Evolutionary conservation across 768 basidiomycete species (phyloP).

Genomic region (Leccinum rimulosum): DNA sequence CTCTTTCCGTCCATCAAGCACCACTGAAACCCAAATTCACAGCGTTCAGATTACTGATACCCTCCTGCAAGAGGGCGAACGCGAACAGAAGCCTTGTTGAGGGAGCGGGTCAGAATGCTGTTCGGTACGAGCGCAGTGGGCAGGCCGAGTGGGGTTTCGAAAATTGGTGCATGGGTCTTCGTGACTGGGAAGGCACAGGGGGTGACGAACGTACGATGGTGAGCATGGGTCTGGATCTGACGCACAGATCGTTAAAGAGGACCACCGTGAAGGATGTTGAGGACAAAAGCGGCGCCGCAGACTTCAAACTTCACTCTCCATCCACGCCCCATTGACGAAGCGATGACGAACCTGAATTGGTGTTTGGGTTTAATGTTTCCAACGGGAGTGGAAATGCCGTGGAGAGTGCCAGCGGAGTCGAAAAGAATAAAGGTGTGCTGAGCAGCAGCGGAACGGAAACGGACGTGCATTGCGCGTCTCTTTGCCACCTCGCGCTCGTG

Average conservation of each 20-base stretch:
- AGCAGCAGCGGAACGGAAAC: neutral
- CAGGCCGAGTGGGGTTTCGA: neutral
- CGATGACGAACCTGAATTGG: no score
- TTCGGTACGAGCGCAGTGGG: neutral
- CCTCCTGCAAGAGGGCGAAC: no score
- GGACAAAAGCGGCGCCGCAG: no score
- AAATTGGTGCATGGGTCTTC: no score
- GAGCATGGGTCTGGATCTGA: slow-evolving; percentile 23
- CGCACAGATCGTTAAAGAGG: slow-evolving; percentile 10
- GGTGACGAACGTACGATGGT: neutral
- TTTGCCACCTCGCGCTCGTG: slow-evolving; percentile 9
- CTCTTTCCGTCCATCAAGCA: neutral
- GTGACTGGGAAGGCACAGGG: neutral
- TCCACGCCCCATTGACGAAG: no score
- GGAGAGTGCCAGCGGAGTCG: neutral
- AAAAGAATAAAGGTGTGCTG: neutral
- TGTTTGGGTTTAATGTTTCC: no score
- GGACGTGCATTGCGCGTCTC: neutral
- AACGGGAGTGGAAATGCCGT: neutral
- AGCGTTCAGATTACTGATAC: slow-evolving; percentile 23
- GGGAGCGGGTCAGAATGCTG: no score
- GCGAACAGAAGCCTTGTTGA: no score
- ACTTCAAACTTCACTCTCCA: neutral
- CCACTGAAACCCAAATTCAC: slow-evolving; percentile 22
- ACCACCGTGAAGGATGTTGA: neutral